These are phyloP conservation scores for Globisporangium sylvaticum DNA, from an alignment of 352 stramenopile species.

Conservation along the genomic window DNA sequence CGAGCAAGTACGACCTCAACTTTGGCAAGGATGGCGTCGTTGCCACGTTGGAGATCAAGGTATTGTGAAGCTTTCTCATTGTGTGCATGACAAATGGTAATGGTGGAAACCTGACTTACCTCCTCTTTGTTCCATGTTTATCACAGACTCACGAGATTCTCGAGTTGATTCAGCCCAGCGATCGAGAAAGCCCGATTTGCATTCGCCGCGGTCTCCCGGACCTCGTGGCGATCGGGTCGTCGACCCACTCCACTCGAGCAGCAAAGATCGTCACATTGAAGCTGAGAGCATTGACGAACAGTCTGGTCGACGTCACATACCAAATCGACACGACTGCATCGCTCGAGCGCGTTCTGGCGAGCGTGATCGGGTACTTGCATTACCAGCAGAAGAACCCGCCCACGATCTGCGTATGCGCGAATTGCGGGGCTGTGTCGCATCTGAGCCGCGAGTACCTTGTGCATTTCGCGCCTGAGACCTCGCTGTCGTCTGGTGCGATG, in stretches of 20 bases:
- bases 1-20: conserved; percentile 45
- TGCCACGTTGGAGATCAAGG: conserved; percentile 60
- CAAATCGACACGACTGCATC: conserved; percentile 39
- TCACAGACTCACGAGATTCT: conserved; percentile 48
- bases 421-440: conserved; percentile 57
- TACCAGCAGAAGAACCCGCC: conserved; percentile 33
- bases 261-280: conserved; percentile 58
- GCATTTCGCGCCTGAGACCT: conserved; percentile 8
- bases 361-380: conserved; percentile 44
- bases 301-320: conserved; percentile 43
- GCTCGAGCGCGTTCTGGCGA: conserved; percentile 36
- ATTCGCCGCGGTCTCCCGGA: conserved; percentile 47
- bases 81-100: background rate
- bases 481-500: conserved; percentile 14
- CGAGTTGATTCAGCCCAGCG: conserved; percentile 11
- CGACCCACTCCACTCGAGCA: conserved; percentile 40
- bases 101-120: background rate
- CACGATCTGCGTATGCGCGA: conserved; percentile 47
- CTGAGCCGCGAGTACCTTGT: conserved; percentile 40
- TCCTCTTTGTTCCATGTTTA: background rate
- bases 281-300: conserved; percentile 21
- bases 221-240: conserved; percentile 51
- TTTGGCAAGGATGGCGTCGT: conserved; percentile 64
- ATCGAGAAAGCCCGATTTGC: conserved; percentile 21
- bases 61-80: conserved; percentile 13